Base-by-base conservation (phyloP, 345 rosid genomes). In the Eucalyptus pauciflora region DNA sequence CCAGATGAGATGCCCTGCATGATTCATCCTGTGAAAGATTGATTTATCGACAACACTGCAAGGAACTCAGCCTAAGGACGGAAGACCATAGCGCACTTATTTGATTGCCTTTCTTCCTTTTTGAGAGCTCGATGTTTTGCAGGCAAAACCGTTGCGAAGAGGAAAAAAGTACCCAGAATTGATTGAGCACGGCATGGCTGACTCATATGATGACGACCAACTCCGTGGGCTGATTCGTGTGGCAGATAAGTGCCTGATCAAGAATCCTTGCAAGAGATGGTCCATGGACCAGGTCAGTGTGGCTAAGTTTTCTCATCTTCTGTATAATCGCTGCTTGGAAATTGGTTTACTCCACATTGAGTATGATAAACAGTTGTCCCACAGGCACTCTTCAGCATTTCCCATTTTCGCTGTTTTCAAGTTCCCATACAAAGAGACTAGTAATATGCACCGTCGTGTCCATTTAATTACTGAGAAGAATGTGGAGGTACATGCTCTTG, bases 191-290 rank as follows among this genome's bases (percentile, higher is more conserved):
- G 88, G 94, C 89, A 93, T 95, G 52, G 25, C 89, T 51, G 93
- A 91, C 48, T 89, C 93, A 9, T 94, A 94, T 10, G 95, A 94
- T 88, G 92, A 92, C 33, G 93, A 94, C 89, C 97, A 95, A 88
- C 93, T 95, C n/a, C 92, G 89, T 86, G 91, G 96, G 97, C 94
- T 94, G 95, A 94, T 93, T 85, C 91, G 93, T 85, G 93, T 94
- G 18, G 94, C 96, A 33, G 94, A 94, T 88, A 94, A 90, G 87
- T 94, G 97, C 90, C 93, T 94, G 85, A 90, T 90, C 92, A 94
- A 88, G 88, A 93, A 94, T 91, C 95, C 95, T 48, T 88, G 50
- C 17, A 94, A 93, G 91, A 91, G 96, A 90, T 69, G 90, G 86
- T 17, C 94, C 10, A 94, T 94, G 95, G 91, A 91, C 20, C 89